Evolutionary conservation across 169 alveolate species (phyloP).

Genomic region (Neospora caninum): DNA sequence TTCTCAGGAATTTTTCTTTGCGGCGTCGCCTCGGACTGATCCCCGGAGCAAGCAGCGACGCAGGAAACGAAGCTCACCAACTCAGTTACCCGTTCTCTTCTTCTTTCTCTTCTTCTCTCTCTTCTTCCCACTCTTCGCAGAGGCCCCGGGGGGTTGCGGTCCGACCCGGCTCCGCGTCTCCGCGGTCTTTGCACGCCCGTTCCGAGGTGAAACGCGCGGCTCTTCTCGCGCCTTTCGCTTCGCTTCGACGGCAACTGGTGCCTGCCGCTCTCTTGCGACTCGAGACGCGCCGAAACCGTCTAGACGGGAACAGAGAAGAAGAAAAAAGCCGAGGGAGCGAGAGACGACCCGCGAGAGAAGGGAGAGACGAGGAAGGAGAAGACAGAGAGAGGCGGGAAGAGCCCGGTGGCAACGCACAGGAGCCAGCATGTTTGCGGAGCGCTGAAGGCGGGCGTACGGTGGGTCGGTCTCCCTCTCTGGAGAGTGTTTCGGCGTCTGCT

Average conservation of each 20-base stretch:
- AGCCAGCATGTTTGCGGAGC: background rate
- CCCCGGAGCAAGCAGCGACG: background rate
- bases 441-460: background rate
- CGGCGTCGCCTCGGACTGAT: constrained; percentile 28
- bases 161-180: background rate
- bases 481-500: too few relatives aligned
- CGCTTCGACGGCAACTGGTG: constrained; percentile 3
- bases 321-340: background rate
- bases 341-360: background rate
- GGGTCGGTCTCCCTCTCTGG: too few relatives aligned
- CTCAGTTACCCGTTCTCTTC: background rate
- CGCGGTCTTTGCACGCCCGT: background rate
- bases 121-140: background rate
- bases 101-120: background rate
- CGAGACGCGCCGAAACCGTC: background rate
- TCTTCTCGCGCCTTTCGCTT: background rate
- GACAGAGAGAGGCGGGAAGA: background rate
- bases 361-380: background rate
- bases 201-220: background rate
- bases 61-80: background rate
- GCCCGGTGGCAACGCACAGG: background rate
- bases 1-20: background rate
- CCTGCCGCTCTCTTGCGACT: background rate
- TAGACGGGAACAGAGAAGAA: background rate
- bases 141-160: background rate